A percentile compares a stretch with the other conserved stretches of the same genome.
phyloP scores from a whole-genome alignment of 179 eudicot species.

The Silene noctiflora region DNA sequence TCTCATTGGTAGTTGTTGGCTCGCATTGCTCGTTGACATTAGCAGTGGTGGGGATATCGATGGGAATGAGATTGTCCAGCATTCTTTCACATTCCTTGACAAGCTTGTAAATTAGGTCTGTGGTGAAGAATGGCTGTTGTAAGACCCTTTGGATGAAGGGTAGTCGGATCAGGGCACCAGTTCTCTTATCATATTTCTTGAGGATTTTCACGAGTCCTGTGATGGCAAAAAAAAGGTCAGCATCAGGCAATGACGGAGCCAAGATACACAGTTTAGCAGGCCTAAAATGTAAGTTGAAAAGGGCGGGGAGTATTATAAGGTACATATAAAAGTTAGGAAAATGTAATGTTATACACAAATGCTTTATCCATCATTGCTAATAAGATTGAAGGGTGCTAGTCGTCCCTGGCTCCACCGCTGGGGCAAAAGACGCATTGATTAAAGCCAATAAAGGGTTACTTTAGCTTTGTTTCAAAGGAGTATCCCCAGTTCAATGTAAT shows the following conservation, averaged over 20 bases:
- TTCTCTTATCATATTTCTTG: slow-evolving; percentile 79
- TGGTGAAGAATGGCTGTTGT: slow-evolving; percentile 73
- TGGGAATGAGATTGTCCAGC: slow-evolving; percentile 61
- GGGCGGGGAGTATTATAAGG: too few relatives aligned
- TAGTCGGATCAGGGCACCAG: slow-evolving; percentile 66
- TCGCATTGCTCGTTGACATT: neutral
- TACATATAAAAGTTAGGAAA: too few relatives aligned
- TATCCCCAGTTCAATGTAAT: neutral
- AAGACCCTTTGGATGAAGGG: slow-evolving; percentile 77
- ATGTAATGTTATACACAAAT: too few relatives aligned
- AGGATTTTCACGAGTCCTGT: slow-evolving; percentile 77
- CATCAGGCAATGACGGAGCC: too few relatives aligned
- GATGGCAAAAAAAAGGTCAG: neutral
- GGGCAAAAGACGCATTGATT: neutral
- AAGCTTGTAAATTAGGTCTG: slow-evolving; percentile 65
- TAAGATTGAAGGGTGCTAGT: too few relatives aligned
- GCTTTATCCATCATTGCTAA: too few relatives aligned
- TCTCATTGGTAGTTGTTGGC: slow-evolving; percentile 34
- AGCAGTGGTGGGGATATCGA: slow-evolving; percentile 20
- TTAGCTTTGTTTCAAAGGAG: neutral
- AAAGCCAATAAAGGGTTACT: neutral
- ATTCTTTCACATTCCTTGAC: slow-evolving; percentile 72
- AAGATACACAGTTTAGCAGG: neutral
- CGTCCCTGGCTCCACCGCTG: neutral
- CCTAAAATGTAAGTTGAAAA: too few relatives aligned